Conservation (phyloP, 305 asterid genomes). For the Rubia occidens region DNA sequence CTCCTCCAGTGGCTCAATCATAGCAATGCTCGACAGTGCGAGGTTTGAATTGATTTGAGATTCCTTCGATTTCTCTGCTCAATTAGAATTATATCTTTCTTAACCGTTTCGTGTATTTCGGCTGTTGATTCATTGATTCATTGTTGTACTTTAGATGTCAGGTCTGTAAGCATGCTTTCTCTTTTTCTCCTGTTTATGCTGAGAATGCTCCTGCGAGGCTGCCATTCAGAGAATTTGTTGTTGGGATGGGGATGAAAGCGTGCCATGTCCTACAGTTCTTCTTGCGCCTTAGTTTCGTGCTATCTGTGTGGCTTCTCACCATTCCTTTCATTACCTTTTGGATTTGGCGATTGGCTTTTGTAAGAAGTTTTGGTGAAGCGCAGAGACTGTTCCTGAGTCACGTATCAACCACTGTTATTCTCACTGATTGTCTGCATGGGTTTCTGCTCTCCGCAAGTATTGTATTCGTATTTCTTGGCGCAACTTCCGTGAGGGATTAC, state of each 20-base stretch:
- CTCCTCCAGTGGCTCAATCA: constrained; percentile 99
- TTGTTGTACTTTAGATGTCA: constrained; percentile 14
- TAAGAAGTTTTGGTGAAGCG: constrained; percentile 85
- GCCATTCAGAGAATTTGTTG: constrained; percentile 78
- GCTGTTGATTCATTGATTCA: neutral
- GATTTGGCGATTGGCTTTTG: constrained; percentile 97
- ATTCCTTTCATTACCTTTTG: constrained; percentile 95
- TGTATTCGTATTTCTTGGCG: constrained; percentile 93
- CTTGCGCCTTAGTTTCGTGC: constrained; percentile 84
- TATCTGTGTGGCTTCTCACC: constrained; percentile 93
- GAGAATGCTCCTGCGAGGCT: constrained; percentile 91
- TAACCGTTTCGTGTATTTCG: too few species aligned
- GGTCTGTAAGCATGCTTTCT: constrained; percentile 98
- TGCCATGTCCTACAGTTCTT: constrained; percentile 87
- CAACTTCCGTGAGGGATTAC: constrained; percentile 94
- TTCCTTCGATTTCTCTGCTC: neutral
- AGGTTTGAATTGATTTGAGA: constrained; percentile 31
- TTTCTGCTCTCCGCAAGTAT: constrained; percentile 95
- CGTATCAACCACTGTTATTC: constrained; percentile 68
- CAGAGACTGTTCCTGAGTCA: constrained; percentile 83
- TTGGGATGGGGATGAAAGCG: constrained; percentile 88
- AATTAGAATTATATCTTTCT: neutral
- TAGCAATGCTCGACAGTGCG: constrained; percentile 98
- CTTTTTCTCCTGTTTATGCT: constrained; percentile 93
- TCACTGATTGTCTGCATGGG: constrained; percentile 93